Evolutionary conservation across 1,284 basidiomycete genomes (phyloP).

Genomic region (Cutaneotrichosporon mucoides): DNA sequence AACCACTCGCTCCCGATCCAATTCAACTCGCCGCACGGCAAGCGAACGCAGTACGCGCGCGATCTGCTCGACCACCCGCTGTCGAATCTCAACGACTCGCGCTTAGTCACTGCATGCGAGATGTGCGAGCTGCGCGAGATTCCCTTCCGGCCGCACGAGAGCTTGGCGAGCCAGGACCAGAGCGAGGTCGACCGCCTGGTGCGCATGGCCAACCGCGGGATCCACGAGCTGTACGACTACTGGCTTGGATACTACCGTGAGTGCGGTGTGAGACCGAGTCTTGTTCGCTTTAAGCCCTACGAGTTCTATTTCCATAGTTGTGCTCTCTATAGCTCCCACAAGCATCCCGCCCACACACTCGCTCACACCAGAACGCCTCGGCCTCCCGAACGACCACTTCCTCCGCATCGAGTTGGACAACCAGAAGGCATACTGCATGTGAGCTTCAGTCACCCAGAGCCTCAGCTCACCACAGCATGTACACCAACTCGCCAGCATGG

Average conservation of each 20-base stretch:
- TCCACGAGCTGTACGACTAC: conserved; percentile 19
- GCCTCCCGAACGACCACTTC: conserved; percentile 19
- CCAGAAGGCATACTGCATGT: conserved; percentile 16
- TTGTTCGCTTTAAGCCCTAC: too few relatives aligned
- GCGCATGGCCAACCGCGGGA: conserved; percentile 21
- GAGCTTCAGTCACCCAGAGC: not conserved
- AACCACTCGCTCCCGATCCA: conserved; percentile 29
- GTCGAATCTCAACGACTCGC: conserved; percentile 22
- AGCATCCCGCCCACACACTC: too few relatives aligned
- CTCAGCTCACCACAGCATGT: conserved; percentile 10
- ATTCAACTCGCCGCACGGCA: conserved; percentile 11
- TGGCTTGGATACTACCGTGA: conserved; percentile 26
- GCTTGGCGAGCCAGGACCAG: conserved; percentile 9
- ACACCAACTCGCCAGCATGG: conserved; percentile 14
- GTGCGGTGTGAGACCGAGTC: not conserved
- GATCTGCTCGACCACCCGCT: conserved; percentile 31
- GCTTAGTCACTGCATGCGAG: conserved; percentile 27
- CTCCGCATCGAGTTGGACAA: conserved; percentile 23
- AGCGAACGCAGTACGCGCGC: conserved; percentile 19
- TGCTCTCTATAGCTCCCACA: too few relatives aligned
- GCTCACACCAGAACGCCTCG: not conserved
- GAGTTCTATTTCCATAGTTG: not conserved
- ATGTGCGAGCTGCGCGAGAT: conserved; percentile 16
- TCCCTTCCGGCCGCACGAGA: conserved; percentile 16
- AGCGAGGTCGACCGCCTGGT: conserved; percentile 18